Evolutionary conservation across 495 filamentous ascomycete genomes (phyloP), one percentile per base, ranked within the genome.

Genomic region (Lasiosphaeris hirsuta): DNA sequence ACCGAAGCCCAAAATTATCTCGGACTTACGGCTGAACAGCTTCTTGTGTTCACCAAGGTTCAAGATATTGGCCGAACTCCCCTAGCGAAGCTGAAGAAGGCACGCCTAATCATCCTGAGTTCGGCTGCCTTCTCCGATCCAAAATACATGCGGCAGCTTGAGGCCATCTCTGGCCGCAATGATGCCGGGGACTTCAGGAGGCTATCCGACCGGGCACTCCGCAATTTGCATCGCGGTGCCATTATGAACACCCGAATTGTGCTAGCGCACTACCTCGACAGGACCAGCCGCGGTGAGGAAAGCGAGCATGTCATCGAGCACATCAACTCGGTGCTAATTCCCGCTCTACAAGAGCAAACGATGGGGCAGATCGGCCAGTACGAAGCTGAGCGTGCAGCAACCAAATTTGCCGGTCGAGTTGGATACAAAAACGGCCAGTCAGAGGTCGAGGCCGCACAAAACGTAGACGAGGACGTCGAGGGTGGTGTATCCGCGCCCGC

Each of bases 1-100:
- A 61, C 63, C 0, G 87, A 94, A 59, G 78, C 84, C 4, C 17
- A 36, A 0, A 84, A 84, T 42, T 92, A 91, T 60, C 57, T 75
- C 30, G 68, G 65, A 0, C 35, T 63, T 1, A 4, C 33, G 0
- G 60, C 57, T 0, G 68, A 75, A 18, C 68, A 74, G 0, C 63
- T 87, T 1, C 30, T 87, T 5, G 56, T 69, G 3, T 75, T 87
- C 51, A 58, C 53, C 7, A 66, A 42, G 0, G 35, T 61, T 8
- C 0, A 10, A 0, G 52, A 62, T 5, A 60, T 84, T 13, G 33
- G 33, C 17, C 64, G 58, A 7, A 38, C 56, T 2, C 68, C 66
- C 3, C 66, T 86, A 9, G 11, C 55, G 2, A 60, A 74, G 15
- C 65, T 90, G 14, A 57, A 71, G 44, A n/a, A 68, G 0, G 81